phyloP scores from a whole-genome alignment of 345 rosid species.

The Durio zibethinus region DNA sequence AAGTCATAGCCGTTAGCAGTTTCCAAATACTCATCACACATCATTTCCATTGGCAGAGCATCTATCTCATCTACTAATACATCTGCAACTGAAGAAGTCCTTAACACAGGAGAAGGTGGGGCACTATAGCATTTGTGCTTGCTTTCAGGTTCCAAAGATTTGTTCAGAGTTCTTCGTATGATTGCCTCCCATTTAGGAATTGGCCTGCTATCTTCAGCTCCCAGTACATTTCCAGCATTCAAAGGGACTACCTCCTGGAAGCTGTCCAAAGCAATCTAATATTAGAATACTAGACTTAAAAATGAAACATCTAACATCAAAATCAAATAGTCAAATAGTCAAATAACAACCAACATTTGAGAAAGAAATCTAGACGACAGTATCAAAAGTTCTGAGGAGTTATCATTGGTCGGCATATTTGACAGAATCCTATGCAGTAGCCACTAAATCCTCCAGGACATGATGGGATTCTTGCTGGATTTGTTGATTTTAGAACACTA shows the following conservation, averaged over 20 bases:
- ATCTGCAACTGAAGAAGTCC: conserved; percentile 71
- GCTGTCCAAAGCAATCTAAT: conserved; percentile 34
- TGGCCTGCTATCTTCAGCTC: conserved; percentile 87
- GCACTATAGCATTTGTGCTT: conserved; percentile 71
- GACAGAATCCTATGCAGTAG: background rate
- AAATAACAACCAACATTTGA: background rate
- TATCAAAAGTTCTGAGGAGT: background rate
- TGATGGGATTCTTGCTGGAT: background rate
- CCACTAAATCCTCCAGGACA: background rate
- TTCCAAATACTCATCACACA: conserved; percentile 34
- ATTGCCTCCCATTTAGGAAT: conserved; percentile 90
- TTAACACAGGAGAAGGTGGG: conserved; percentile 82
- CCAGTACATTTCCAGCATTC: conserved; percentile 91
- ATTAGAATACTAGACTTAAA: background rate
- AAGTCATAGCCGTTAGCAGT: conserved; percentile 22
- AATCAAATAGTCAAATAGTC: background rate
- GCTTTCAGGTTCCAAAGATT: conserved; percentile 46
- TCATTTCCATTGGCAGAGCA: conserved; percentile 41
- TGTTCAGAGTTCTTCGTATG: conserved; percentile 86
- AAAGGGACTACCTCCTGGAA: conserved; percentile 97
- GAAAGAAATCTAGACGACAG: background rate
- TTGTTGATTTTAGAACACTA: background rate
- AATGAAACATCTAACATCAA: background rate
- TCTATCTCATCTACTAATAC: conserved; percentile 52
- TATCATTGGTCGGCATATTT: background rate